Evolutionary conservation across 2,329 filamentous ascomycete genomes (phyloP).

Genomic region (Phyllosticta citrichinensis): DNA sequence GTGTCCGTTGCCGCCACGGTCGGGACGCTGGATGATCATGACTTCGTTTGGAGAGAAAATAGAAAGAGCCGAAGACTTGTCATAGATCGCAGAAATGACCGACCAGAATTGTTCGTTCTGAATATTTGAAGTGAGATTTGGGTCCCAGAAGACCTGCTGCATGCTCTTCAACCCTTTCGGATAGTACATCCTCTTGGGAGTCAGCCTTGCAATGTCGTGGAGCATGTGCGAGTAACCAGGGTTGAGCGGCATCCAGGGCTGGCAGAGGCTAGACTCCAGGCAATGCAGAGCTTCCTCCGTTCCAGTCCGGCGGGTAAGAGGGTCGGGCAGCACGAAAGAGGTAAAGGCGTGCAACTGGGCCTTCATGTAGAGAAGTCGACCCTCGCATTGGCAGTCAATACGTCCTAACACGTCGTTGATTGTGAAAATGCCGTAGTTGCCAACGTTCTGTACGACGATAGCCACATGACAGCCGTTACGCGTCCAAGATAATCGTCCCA

Average conservation of each 20-base stretch:
- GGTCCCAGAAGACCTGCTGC: slow-evolving; percentile 24
- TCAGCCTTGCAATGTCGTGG: slow-evolving; percentile 23
- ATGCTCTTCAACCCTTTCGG: slow-evolving; percentile 19
- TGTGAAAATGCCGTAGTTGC: slow-evolving; percentile 39
- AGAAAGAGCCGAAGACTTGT: slow-evolving; percentile 11
- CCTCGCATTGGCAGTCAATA: slow-evolving; percentile 49
- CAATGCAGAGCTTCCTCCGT: slow-evolving; percentile 48
- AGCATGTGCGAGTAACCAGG: slow-evolving; percentile 11
- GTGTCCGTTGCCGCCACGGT: not conserved
- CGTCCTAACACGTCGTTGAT: slow-evolving; percentile 47
- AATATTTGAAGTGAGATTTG: slow-evolving; percentile 15
- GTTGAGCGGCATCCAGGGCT: slow-evolving; percentile 24
- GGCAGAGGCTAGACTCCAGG: slow-evolving; percentile 40
- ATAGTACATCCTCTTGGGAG: slow-evolving; percentile 27
- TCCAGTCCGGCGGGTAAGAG: slow-evolving; percentile 49
- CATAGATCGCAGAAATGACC: slow-evolving; percentile 13
- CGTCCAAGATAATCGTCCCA: slow-evolving; percentile 29
- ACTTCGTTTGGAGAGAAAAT: not conserved
- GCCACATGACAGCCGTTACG: slow-evolving; percentile 34
- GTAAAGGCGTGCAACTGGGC: slow-evolving; percentile 52
- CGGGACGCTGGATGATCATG: not conserved
- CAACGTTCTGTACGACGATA: slow-evolving; percentile 28
- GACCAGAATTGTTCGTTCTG: slow-evolving; percentile 24
- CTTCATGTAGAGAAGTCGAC: slow-evolving; percentile 44
- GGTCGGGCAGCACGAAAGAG: slow-evolving; percentile 47